Evolutionary conservation across 164 flowering plant species (phyloP).

Genomic region (Tinospora cordifolia): DNA sequence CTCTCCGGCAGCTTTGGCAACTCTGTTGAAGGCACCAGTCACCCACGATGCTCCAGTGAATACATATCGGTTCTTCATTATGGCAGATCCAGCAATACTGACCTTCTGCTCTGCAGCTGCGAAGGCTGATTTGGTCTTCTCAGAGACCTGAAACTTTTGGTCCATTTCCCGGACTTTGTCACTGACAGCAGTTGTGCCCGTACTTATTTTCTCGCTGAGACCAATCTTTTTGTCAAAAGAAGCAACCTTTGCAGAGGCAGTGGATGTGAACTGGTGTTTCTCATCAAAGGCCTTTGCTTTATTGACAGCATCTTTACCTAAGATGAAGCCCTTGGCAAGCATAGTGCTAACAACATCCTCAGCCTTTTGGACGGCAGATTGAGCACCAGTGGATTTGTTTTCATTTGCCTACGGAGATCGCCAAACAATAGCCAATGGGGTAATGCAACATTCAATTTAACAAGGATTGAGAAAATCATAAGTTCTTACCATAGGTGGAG

Average conservation of each 20-base stretch:
- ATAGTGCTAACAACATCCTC: slow-evolving; percentile 87
- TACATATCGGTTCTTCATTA: slow-evolving; percentile 77
- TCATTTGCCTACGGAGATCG: slow-evolving; percentile 26
- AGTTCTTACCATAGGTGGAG: slow-evolving; percentile 35
- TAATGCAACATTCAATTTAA: background rate
- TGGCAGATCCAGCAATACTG: slow-evolving; percentile 77
- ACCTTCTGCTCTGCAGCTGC: slow-evolving; percentile 82
- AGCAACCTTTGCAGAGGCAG: slow-evolving; percentile 76
- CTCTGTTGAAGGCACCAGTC: slow-evolving; percentile 71
- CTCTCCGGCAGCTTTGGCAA: slow-evolving; percentile 84
- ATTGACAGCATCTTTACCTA: slow-evolving; percentile 79
- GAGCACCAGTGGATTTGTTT: slow-evolving; percentile 37
- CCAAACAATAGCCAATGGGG: slow-evolving; percentile 1
- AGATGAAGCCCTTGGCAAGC: slow-evolving; percentile 79
- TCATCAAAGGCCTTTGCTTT: slow-evolving; percentile 87
- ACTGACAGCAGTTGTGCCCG: slow-evolving; percentile 61
- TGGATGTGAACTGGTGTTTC: slow-evolving; percentile 71
- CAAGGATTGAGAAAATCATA: background rate
- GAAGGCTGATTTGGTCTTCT: slow-evolving; percentile 82
- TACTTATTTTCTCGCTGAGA: slow-evolving; percentile 61
- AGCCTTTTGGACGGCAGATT: slow-evolving; percentile 73
- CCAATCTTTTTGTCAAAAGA: slow-evolving; percentile 85
- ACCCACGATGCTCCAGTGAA: slow-evolving; percentile 77
- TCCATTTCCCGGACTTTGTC: slow-evolving; percentile 83
- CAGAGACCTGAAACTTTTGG: slow-evolving; percentile 84